Evolutionary conservation across 768 basidiomycete species (phyloP).

Genomic region (Grammothele lineata): DNA sequence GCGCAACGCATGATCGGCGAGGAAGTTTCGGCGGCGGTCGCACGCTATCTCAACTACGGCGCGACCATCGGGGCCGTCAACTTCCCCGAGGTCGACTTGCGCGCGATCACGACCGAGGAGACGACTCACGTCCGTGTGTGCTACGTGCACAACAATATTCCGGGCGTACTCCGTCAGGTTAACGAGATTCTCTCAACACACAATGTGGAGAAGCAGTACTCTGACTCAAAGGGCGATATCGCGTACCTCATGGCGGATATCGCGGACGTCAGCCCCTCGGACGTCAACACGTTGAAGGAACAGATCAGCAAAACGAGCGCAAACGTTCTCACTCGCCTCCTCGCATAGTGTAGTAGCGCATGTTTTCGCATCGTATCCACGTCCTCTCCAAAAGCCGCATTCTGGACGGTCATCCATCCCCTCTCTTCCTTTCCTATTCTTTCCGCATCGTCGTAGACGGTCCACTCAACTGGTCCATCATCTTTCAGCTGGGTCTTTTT

Average conservation of each 20-base stretch:
- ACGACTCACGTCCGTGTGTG: slow-evolving; percentile 83
- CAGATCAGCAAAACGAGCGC: slow-evolving; percentile 74
- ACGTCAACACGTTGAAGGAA: slow-evolving; percentile 75
- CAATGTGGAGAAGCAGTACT: slow-evolving; percentile 99
- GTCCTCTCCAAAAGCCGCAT: slow-evolving; percentile 22
- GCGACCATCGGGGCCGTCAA: slow-evolving; percentile 92
- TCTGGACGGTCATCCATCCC: slow-evolving; percentile 31
- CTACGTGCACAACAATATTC: slow-evolving; percentile 93
- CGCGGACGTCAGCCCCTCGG: slow-evolving; percentile 76
- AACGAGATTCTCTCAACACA: slow-evolving; percentile 92
- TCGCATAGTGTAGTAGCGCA: slow-evolving; percentile 39
- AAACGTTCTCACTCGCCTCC: slow-evolving; percentile 86
- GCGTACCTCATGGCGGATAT: slow-evolving; percentile 99
- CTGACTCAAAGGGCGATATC: slow-evolving; percentile 91
- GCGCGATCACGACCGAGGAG: slow-evolving; percentile 85
- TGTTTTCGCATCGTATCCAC: neutral
- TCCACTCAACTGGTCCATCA: slow-evolving; percentile 50
- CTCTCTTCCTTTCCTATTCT: slow-evolving; percentile 18
- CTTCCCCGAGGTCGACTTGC: slow-evolving; percentile 97
- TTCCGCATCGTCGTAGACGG: no score
- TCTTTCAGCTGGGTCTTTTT: slow-evolving; percentile 22
- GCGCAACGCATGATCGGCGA: slow-evolving; percentile 97
- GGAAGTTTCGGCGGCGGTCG: slow-evolving; percentile 83
- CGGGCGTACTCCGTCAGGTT: slow-evolving; percentile 91
- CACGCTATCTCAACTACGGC: slow-evolving; percentile 89